Evolutionary conservation across 306 rosid genomes (phyloP).

Genomic region (Lupinus albus): DNA sequence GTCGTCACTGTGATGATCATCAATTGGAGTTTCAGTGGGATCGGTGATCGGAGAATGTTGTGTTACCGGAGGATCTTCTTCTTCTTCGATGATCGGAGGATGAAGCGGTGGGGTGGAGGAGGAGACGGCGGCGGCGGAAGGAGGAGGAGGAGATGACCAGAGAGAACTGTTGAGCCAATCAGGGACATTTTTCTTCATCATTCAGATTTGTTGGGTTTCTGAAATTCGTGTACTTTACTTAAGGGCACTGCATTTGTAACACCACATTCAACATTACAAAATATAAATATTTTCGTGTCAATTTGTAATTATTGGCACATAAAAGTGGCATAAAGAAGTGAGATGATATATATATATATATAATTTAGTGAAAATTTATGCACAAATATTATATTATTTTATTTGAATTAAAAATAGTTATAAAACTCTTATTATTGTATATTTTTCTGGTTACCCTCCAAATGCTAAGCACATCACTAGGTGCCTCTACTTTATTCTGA

Average conservation of each 20-base stretch:
- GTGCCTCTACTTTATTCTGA: too few relatives aligned
- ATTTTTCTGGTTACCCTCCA: too few relatives aligned
- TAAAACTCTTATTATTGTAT: too few relatives aligned
- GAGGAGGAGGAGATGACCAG: slow-evolving; percentile 66
- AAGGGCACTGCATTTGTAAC: slow-evolving; percentile 9
- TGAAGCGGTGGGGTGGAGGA: slow-evolving; percentile 44
- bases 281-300: too few relatives aligned
- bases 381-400: too few relatives aligned
- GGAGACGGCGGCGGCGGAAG: slow-evolving; percentile 40
- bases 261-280: not conserved
- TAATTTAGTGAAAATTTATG: too few relatives aligned
- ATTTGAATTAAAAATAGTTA: too few relatives aligned
- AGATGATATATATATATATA: too few relatives aligned
- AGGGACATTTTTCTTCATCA: slow-evolving; percentile 87
- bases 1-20: not conserved
- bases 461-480: too few relatives aligned
- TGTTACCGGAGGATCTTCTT: slow-evolving; percentile 47
- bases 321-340: too few relatives aligned
- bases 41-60: slow-evolving; percentile 44
- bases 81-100: slow-evolving; percentile 48
- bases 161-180: slow-evolving; percentile 98
- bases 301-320: too few relatives aligned
- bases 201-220: slow-evolving; percentile 29
- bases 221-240: too few relatives aligned
- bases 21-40: not conserved